Percentiles rank a stretch among this genome's conserved stretches.
Conservation (phyloP, 192 early-diverging fungal genomes). For the Umbelopsis ramanniana region DNA sequence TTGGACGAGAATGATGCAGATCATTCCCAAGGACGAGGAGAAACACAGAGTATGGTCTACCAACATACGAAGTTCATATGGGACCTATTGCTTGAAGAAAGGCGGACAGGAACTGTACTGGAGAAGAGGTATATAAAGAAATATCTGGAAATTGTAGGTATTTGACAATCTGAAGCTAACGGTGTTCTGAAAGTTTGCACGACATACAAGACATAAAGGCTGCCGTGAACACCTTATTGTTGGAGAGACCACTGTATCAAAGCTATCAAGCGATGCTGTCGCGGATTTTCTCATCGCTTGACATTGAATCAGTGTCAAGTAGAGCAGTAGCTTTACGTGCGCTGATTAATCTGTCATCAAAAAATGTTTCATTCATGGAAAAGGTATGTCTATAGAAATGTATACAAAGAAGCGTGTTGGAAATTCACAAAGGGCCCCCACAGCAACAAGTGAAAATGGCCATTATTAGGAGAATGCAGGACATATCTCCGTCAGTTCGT, state of each 20-base stretch:
- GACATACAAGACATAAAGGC: constrained; percentile 34
- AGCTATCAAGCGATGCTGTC: constrained; percentile 74
- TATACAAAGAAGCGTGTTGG: neutral
- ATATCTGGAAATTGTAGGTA: neutral
- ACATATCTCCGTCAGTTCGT: constrained; percentile 82
- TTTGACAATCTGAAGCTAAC: neutral
- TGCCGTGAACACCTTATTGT: constrained; percentile 47
- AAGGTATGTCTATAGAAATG: constrained; percentile 38
- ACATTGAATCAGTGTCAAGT: constrained; percentile 68
- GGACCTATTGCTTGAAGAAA: neutral
- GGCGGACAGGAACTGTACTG: neutral
- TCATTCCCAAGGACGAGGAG: neutral
- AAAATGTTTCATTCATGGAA: constrained; percentile 68
- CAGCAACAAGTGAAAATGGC: constrained; percentile 66
- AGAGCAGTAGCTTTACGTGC: constrained; percentile 80
- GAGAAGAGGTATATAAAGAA: neutral
- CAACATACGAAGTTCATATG: neutral
- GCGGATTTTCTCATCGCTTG: constrained; percentile 66
- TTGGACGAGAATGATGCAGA: neutral
- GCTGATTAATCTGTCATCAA: constrained; percentile 74
- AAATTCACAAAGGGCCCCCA: neutral
- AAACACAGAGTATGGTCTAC: neutral
- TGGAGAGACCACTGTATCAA: constrained; percentile 62
- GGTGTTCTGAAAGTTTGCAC: neutral
- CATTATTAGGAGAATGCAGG: constrained; percentile 77